Evolutionary conservation across 225 moss, liverwort and hornwort species (phyloP), one percentile per base, ranked within the genome.

Genomic region (Marchantia polymorpha): DNA sequence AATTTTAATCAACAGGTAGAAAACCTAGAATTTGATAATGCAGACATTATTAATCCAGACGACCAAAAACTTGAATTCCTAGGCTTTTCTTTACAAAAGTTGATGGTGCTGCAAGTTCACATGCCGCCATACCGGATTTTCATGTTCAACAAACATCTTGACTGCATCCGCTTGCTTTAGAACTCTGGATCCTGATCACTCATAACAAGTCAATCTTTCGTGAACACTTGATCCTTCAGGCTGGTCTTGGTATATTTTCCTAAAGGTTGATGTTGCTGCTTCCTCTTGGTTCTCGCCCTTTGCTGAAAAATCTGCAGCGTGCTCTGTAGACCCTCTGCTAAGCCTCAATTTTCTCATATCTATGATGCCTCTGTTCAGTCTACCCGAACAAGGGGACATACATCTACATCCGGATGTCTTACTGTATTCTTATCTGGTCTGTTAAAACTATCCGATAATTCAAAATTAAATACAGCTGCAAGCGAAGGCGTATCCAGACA

Each of bases 71-170:
- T 31, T 19, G 49, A 56, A 74, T 55, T 53, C 26, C n/a, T n/a
- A 8, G n/a, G 22, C 16, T 47, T 8, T 17, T 25, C 25, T 27
- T 0, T 1, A 52, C n/a, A 26, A n/a, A 8, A 74, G 14, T 27
- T 23, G 7, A 69, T 19, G 46, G 0, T 11, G 27, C 51, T 7
- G 17, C 17, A 46, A 19, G 23, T 49, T 19, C 17, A 52, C 7
- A 78, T 51, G 56, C n/a, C 39, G 49, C 7, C 23, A 48, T 77
- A 79, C 78, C 69, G 78, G 78, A 27, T 39, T 10, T 68, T 69
- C 78, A 54, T 68, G 78, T 7, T 69, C 52, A 15, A 79, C 55
- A 10, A 79, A 54, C 78, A 79, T 79, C 19, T 79, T 55, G 78
- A 55, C 69, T 53, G 31, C 78, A 69, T 79, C n/a, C 67, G 69